Percentiles rank a stretch among this genome's conserved stretches.
These are phyloP conservation scores for Dichotomopilus funicola DNA, from an alignment of 2,329 filamentous ascomycete genomes.

Conservation along the genomic window DNA sequence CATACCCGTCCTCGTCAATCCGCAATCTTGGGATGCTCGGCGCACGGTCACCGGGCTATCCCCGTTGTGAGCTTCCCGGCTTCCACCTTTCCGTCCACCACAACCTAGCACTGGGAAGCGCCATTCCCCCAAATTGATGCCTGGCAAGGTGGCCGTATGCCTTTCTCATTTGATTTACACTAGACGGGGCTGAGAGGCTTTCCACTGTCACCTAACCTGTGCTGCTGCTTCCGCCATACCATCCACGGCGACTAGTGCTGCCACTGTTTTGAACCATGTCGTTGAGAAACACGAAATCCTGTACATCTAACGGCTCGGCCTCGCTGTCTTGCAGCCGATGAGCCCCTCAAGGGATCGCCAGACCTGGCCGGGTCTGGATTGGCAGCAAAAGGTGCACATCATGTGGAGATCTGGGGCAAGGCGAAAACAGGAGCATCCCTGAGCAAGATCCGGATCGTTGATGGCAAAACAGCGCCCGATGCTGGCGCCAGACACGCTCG, in stretches of 20 bases:
- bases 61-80: constrained; percentile 1
- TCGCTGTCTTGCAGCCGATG: too few species aligned
- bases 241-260: too few species aligned
- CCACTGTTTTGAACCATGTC: too few species aligned
- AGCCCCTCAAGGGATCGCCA: neutral
- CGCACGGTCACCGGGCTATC: constrained; percentile 8
- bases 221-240: too few species aligned
- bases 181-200: too few species aligned
- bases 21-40: neutral
- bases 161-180: too few species aligned
- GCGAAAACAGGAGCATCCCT: constrained; percentile 22
- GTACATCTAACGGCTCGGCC: too few species aligned
- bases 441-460: constrained; percentile 20
- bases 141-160: neutral
- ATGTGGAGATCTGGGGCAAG: constrained; percentile 23
- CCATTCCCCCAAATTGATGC: neutral
- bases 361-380: constrained; percentile 21
- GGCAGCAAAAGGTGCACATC: constrained; percentile 19
- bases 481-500: constrained; percentile 30
- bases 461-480: constrained; percentile 25
- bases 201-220: too few species aligned
- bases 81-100: constrained; percentile 12
- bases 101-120: constrained; percentile 14
- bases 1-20: constrained; percentile 1
- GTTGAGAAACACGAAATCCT: too few species aligned